Conservation (phyloP, 2,329 filamentous ascomycete species). For the Botryotinia convoluta region DNA sequence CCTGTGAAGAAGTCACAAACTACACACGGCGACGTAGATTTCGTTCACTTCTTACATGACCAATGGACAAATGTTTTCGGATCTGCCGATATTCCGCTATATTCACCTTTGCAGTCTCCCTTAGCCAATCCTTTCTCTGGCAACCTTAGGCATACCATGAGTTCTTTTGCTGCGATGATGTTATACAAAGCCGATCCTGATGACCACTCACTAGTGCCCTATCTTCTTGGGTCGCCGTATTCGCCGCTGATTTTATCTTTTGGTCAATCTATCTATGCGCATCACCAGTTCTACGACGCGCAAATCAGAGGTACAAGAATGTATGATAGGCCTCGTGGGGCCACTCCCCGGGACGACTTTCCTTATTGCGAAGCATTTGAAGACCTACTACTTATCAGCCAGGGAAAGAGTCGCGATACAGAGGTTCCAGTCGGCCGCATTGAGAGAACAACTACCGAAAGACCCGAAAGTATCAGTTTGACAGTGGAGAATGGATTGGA, state of each 20-base stretch:
- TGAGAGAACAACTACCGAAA: background rate
- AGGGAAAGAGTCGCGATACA: slow-evolving; percentile 10
- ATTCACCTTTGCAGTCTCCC: slow-evolving; percentile 25
- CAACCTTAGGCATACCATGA: slow-evolving; percentile 24
- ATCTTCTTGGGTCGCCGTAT: slow-evolving; percentile 38
- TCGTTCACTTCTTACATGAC: background rate
- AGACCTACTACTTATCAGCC: slow-evolving; percentile 33
- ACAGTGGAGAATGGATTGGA: background rate
- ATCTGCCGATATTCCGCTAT: slow-evolving; percentile 32
- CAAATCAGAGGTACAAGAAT: background rate
- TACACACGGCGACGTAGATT: background rate
- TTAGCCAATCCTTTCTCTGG: slow-evolving; percentile 67
- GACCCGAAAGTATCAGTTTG: background rate
- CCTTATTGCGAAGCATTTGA: slow-evolving; percentile 37
- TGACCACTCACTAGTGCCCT: slow-evolving; percentile 36
- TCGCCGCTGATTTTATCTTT: slow-evolving; percentile 34
- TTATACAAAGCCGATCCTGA: slow-evolving; percentile 7
- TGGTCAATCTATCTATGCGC: background rate
- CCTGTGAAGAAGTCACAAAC: slow-evolving; percentile 22
- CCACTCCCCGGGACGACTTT: slow-evolving; percentile 23
- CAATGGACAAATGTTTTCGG: background rate
- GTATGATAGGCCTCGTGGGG: no score
- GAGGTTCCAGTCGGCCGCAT: background rate
- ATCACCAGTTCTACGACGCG: background rate
- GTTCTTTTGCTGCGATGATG: background rate